Evolutionary conservation across 2,329 filamentous ascomycete species (phyloP), one percentile per base, ranked within the genome.

Genomic region (Aspergillus vadensis): DNA sequence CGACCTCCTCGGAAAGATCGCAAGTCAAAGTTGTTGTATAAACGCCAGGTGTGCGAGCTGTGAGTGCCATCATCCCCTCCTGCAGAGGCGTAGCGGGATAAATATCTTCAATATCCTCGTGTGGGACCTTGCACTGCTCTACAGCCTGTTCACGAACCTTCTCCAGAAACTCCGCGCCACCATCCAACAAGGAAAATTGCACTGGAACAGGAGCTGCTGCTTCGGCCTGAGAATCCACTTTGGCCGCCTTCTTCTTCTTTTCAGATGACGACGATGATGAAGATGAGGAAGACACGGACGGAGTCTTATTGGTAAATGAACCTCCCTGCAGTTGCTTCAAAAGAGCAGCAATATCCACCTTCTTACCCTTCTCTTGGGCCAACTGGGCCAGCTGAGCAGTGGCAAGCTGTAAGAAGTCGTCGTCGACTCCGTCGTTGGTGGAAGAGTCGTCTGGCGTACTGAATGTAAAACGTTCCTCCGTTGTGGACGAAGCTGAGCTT

Each of bases 1-100:
- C 5, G 6, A 57, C 25, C 43, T 15, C 12, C 3, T 32, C 9
- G 9, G 23, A 17, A 15, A 50, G 21, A 5, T 50, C 25, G 9
- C 21, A 19, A 3, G 12, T 27, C 25, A 50, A n/a, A 8, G 12
- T 15, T 15, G 47, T 27, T n/a, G 23, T 25, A 14, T 52, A 52
- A 2, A 19, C 27, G 1, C 30, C 49, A 4, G 49, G 49, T 17
- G 14, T 32, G 7, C 36, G 38, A 7, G 15, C 30, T 9, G n/a
- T 36, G 8, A 49, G 43, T 8, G 54, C 54, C 17, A 57, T 57
- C 21, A 57, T 10, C 4, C 60, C 62, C 10, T 55, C 49, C 19
- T 64, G 62, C 32, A 64, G 25, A 12, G 60, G 50, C 6, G 57
- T 62, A 21, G 47, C 55, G 21, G 59, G 59, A 47, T 60, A 62